phyloP scores from a whole-genome alignment of 176 grass and related monocot genomes.

The Raddia distichophylla region DNA sequence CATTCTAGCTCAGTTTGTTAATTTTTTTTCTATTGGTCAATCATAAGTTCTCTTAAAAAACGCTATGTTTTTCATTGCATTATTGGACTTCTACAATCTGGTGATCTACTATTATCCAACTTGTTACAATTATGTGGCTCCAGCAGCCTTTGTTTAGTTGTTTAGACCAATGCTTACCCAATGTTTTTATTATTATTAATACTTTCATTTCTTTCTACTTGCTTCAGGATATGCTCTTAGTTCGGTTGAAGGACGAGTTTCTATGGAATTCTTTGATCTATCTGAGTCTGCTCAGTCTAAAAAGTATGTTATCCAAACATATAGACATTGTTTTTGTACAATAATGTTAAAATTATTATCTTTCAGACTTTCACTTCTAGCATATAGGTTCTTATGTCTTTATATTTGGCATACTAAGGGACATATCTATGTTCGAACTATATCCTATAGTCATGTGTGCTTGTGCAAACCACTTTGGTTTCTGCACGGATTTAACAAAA shows the following conservation, averaged over 20 bases:
- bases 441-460: neutral
- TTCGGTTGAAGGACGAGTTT: slow-evolving; percentile 93
- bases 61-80: neutral
- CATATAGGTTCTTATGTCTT: neutral
- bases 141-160: neutral
- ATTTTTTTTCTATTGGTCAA: neutral
- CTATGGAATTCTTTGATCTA: slow-evolving; percentile 98
- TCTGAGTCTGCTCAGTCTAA: slow-evolving; percentile 87
- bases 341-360: neutral
- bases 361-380: neutral
- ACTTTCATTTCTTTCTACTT: slow-evolving; percentile 28
- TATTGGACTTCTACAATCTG: neutral
- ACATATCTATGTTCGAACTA: slow-evolving; percentile 11
- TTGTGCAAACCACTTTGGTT: neutral
- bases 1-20: neutral
- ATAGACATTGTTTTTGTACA: neutral
- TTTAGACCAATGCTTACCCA: neutral
- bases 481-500: neutral
- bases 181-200: neutral
- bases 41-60: neutral
- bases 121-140: neutral
- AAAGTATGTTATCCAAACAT: slow-evolving; percentile 60
- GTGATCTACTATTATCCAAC: neutral
- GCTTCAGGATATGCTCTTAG: slow-evolving; percentile 90
- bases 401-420: slow-evolving; percentile 7